phyloP scores from a whole-genome alignment of 2,329 filamentous ascomycete genomes.

The Triangularia verruculosa region DNA sequence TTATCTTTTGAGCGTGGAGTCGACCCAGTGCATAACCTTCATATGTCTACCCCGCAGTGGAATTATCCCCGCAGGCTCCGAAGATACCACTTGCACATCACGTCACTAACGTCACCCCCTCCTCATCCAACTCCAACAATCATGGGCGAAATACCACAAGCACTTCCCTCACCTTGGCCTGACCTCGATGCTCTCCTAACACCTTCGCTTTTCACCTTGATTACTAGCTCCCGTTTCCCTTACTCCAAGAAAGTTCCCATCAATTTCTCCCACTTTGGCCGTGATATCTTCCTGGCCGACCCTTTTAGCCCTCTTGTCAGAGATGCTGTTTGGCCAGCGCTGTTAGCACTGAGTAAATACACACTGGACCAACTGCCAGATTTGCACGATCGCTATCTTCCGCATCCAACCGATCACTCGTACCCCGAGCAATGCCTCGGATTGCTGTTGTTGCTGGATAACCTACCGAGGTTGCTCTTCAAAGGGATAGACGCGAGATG shows the following conservation, averaged over 20 bases:
- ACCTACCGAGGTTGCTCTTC: slow-evolving; percentile 28
- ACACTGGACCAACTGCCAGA: slow-evolving; percentile 27
- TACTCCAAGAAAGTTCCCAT: slow-evolving; percentile 19
- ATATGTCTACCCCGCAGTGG: background rate
- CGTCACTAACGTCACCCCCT: background rate
- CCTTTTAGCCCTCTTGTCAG: slow-evolving; percentile 2
- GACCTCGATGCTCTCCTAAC: slow-evolving; percentile 16
- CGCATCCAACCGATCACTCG: slow-evolving; percentile 18
- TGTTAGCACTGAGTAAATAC: slow-evolving; percentile 26
- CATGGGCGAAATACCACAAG: background rate
- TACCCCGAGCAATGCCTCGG: slow-evolving; percentile 31
- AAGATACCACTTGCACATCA: background rate
- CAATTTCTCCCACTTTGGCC: slow-evolving; percentile 23
- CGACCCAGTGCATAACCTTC: background rate
- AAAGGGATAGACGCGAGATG: slow-evolving; percentile 29
- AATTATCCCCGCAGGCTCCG: background rate
- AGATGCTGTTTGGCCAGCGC: slow-evolving; percentile 20
- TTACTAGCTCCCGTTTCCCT: slow-evolving; percentile 20
- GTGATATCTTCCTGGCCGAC: slow-evolving; percentile 18
- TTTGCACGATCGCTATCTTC: slow-evolving; percentile 26
- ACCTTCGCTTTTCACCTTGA: slow-evolving; percentile 20
- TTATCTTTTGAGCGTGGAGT: too few species aligned
- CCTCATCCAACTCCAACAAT: background rate
- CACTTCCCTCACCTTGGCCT: background rate
- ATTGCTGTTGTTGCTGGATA: slow-evolving; percentile 31